Evolutionary conservation across 2,329 filamentous ascomycete genomes (phyloP).

Genomic region (Ophiostoma sp.): DNA sequence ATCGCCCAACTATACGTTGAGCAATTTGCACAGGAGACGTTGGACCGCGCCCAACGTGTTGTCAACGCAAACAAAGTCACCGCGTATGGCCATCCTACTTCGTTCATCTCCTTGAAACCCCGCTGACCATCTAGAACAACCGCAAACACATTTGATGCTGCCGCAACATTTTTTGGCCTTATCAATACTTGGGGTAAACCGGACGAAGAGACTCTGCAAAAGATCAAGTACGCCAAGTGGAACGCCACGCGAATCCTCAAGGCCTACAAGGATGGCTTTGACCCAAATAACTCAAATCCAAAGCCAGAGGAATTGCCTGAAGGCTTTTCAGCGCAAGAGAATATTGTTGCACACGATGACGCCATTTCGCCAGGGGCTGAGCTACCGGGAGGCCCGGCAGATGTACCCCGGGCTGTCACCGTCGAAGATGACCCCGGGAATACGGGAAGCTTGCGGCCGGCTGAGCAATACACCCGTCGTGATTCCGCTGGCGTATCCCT

Average conservation of each 20-base stretch:
- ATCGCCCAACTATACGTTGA: conserved; percentile 89
- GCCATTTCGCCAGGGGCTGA: conserved; percentile 38
- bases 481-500: conserved; percentile 34
- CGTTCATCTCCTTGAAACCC: neutral
- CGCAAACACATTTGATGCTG: conserved; percentile 87
- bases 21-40: conserved; percentile 85
- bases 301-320: conserved; percentile 53
- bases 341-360: conserved; percentile 46
- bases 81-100: conserved; percentile 34
- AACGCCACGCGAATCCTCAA: conserved; percentile 87
- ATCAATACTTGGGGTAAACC: conserved; percentile 74
- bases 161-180: conserved; percentile 86
- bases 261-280: conserved; percentile 81
- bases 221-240: conserved; percentile 96
- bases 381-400: conserved; percentile 22
- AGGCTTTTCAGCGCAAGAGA: conserved; percentile 49
- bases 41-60: conserved; percentile 75
- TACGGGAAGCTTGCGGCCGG: neutral
- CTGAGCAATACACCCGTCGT: conserved; percentile 18
- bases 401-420: conserved; percentile 38
- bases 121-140: conserved; percentile 53
- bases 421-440: conserved; percentile 51
- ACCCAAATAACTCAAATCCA: conserved; percentile 89
- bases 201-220: conserved; percentile 70
- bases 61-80: conserved; percentile 79